Base-by-base conservation (phyloP, 2,329 filamentous ascomycete species). In the Amesomyces nigricolor region DNA sequence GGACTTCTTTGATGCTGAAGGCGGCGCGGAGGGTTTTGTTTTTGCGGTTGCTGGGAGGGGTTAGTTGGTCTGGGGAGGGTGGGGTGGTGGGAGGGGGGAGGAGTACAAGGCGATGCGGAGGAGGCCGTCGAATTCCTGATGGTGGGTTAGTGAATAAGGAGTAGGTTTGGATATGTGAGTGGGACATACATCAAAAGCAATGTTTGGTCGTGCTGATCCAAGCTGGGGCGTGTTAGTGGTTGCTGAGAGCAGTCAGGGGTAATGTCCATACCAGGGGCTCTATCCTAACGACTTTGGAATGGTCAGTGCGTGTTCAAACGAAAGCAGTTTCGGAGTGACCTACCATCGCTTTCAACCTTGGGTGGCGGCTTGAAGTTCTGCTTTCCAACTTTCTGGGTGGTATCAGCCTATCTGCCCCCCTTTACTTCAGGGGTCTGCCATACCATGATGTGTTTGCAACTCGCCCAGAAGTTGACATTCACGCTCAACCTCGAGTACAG, bases 291-390 rank as follows among this genome's bases (percentile, higher is more conserved):
- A 65, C 63, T 59, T 46, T 3, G 11, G 30, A 16, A 9, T 4
- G 5, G 54, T 63, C 35, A 63, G 60, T 11, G 17, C 40, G 10
- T 14, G 29, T 8, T 45, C 14, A 5, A 13, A 4, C 2, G 9
- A 30, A 0, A 8, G 14, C 11, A 14, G 5, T 4, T 35, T 7
- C 6, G 7, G 32, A 29, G 9, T 2, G 14, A 50, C 61, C 87
- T 87, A 58, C 91, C 82, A 96, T 91, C 91, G 7, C 85, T 89
- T 72, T 99, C 94, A 56, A 99, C 94, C 66, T 90, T 83, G 8
- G 94, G 94, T 0, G 94, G 92, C 0, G 94, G 94, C 59, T 89
- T 90, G 80, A 97, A 99, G 75, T 97, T 97, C 73, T 95, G 94
- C 73, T 87, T 88, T 61, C 91, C 91, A 45, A 97, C 92, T 74